Conservation (phyloP, 2,329 filamentous ascomycete species). For the Botryotinia calthae region DNA sequence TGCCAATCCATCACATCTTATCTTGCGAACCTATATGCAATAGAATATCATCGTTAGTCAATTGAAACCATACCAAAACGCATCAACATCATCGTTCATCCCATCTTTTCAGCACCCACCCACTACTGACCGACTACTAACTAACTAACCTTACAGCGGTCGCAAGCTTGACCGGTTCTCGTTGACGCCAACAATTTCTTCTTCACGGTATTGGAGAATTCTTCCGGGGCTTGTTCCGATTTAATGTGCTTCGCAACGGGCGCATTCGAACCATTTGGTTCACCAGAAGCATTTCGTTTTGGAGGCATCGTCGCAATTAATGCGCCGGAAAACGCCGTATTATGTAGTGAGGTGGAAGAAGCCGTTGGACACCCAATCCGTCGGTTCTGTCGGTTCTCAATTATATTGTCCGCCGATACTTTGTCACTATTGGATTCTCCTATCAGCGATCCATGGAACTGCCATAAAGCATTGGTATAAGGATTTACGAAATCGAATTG, state of each 20-base stretch:
- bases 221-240: slow-evolving; percentile 36
- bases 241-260: slow-evolving; percentile 32
- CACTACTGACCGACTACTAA: background rate
- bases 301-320: slow-evolving; percentile 30
- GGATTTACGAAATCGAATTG: background rate
- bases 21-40: slow-evolving; percentile 67
- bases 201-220: slow-evolving; percentile 45
- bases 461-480: background rate
- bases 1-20: slow-evolving; percentile 77
- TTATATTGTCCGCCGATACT: slow-evolving; percentile 6
- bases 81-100: background rate
- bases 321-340: slow-evolving; percentile 20
- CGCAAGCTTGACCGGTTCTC: slow-evolving; percentile 80
- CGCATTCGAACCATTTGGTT: slow-evolving; percentile 27
- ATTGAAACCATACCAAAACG: background rate
- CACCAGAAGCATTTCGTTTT: slow-evolving; percentile 28
- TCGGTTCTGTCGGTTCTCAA: slow-evolving; percentile 16
- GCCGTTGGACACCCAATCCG: slow-evolving; percentile 26
- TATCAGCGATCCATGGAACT: background rate
- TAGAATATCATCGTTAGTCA: background rate
- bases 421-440: background rate
- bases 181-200: slow-evolving; percentile 54
- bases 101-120: background rate
- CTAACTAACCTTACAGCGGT: slow-evolving; percentile 73
- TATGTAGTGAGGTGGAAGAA: slow-evolving; percentile 29